Base-by-base conservation (phyloP, 2,329 filamentous ascomycete species). In the Hortaea werneckii region DNA sequence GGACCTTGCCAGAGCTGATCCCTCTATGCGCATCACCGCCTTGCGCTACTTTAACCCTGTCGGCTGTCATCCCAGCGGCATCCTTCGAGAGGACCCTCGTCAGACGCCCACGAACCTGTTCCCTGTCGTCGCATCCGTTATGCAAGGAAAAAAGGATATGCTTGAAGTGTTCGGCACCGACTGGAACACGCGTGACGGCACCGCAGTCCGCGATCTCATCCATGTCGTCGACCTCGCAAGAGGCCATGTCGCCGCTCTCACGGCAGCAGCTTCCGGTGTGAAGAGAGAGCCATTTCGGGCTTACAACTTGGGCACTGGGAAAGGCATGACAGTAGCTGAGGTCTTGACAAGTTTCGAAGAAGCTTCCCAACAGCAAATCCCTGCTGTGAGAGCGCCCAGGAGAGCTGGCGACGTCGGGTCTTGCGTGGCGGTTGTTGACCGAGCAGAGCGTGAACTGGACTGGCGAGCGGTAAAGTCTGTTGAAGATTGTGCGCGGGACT, bases 1-100 rank as follows among this genome's bases (percentile, higher is more conserved):
- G 10, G 80, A 83, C 57, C 63, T 80, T 37, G 78, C 78, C 10
- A 64, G 68, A 12, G 74, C 80, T 3, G 77, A 83, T 58, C 72
- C 77, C 5, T 70, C 73, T 26, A 82, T 79, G 78, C 74, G 73
- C 11, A 78, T 82, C 52, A 76, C 78, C 30, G 77, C 78, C 4
- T 67, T 83, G 28, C 72, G 80, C 29, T 83, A 83, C 63, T 83
- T 83, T 67, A 83, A 83, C 51, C 80, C 80, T 1, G 76, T 82
- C 44, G 80, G 80, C 6, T 82, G 78, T 59, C 77, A 83, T 56
- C 67, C 76, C 27, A 81, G 78, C 3, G 80, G 80, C 11, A 65
- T 80, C 5, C 67, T 83, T 8, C 77, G 79, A 12, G 80, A 83
- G 64, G 77, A 82, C 58, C 80, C 80, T 26, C 71, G 75, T 45